Percentiles rank a stretch among this genome's conserved stretches.
Conservation (phyloP, 129 eudicot species). For the Silybum marianum region DNA sequence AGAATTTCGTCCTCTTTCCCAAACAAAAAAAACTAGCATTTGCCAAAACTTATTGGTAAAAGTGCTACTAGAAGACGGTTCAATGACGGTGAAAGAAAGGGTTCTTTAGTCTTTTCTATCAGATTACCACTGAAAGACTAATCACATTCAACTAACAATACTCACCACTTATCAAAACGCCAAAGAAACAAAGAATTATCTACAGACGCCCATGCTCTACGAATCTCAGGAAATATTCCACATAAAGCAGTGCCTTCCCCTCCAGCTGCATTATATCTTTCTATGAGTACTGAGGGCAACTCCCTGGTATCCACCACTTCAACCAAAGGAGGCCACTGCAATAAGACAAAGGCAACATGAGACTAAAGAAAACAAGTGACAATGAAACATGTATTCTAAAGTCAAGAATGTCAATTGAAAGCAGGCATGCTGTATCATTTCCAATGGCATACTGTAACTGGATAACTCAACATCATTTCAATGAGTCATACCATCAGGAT, state of each 20-base stretch:
- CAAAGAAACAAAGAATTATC: conserved; percentile 91
- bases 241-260: conserved; percentile 99
- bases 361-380: neutral
- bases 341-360: conserved; percentile 21
- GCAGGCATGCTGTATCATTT: conserved; percentile 2
- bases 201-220: conserved; percentile 99
- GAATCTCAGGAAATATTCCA: conserved; percentile 97
- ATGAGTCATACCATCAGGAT: neutral
- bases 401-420: neutral
- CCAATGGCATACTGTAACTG: neutral
- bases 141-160: neutral
- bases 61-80: neutral
- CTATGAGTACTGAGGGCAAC: conserved; percentile 85
- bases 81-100: neutral
- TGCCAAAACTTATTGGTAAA: neutral
- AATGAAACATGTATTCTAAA: neutral
- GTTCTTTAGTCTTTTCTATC: neutral
- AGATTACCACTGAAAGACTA: neutral
- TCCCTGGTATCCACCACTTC: conserved; percentile 96
- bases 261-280: conserved; percentile 89
- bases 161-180: conserved; percentile 96
- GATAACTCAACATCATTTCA: neutral
- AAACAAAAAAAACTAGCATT: neutral
- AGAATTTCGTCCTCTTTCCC: neutral
- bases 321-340: conserved; percentile 98